Base-by-base conservation (phyloP, 192 early-diverging fungal genomes). In the Backusella luteola region DNA sequence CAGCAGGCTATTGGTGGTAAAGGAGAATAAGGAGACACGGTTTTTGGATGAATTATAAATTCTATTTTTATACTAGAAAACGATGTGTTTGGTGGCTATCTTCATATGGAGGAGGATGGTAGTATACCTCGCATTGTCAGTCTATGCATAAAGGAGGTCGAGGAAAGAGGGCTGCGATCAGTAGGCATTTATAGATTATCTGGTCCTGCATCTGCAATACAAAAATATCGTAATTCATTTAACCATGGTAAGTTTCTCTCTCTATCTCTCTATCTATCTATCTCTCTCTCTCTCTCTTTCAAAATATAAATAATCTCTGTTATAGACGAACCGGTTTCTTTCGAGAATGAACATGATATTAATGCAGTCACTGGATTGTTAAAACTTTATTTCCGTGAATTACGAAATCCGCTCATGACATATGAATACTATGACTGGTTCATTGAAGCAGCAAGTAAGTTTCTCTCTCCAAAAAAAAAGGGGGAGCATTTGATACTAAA, bases 131-230 rank as follows among this genome's bases (percentile, higher is more conserved):
- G 80, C 29, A 79, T 94, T 34, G 85, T 93, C 52, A 88, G 89
- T 79, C 88, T 84, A 82, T 94, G 93, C 74, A 85, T 94, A 73
- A 63, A 83, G 0, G 90, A 94, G 73, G 90, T 94, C 21, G 93
- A 94, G 80, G 80, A 84, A 59, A 87, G 90, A 74, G 93, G 79
- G 9, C 71, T 94, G 32, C 88, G 88, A 42, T 89, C 90, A 67
- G 89, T 93, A 66, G 93, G 92, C 11, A 92, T 94, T 23, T 93
- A 94, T 71, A 89, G 93, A 35, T 82, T 94, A 15, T 89, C 93
- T 21, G 93, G 92, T 1, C 84, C 90, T 15, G 86, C 87, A 8
- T 88, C 90, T 23, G 76, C 90, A 52, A 89, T 94, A 78, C 89
- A 91, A 76, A 89, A 86, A 17, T 86, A 92, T 34, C 83, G 87